Evolutionary conservation across 768 basidiomycete genomes (phyloP), one percentile per base, ranked within the genome.

Genomic region (Auricularia sp.): DNA sequence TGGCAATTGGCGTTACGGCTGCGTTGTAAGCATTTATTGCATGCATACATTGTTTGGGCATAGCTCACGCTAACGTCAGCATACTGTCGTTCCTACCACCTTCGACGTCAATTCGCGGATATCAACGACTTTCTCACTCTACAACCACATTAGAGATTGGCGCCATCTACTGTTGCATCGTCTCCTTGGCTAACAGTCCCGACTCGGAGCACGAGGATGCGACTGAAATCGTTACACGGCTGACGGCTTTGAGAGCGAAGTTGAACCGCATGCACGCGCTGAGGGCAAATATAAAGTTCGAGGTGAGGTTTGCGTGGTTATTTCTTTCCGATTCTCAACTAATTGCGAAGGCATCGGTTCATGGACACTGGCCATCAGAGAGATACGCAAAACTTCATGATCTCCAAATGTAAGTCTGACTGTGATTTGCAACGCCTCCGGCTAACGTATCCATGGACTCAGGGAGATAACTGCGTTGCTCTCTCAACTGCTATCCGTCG

Each of bases 361-460:
- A 84, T 62, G 92, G 92, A 0, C 77, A 80, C 67, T 94, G 90
- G 92, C 92, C 92, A 1, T 82, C 83, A n/a, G 76, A 88, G 65
- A 76, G 92, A 66, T 93, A 93, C 71, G 83, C 87, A 39, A 83
- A 77, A 42, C 81, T 90, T 37, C 73, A 86, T 67, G 83, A 89
- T 29, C 70, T 89, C 6, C 89, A 90, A 68, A 70, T 86, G 90
- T 90, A 68, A 62, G 83, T 34, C 8, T 42, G 56, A 16, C 34
- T 65, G 6, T 54, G 36, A 16, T 66, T 51, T 69, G 70, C 70
- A 35, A 14, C 13, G 39, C 8, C 39, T 29, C 29, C 64, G 70
- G 24, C 39, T 42, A 7, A 42, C 7, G 39, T 14, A 68, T 68
- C n/a, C 58, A 65, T 42, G 67, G 68, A 8, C 65, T 63, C 61